A percentile compares a stretch with the other conserved stretches of the same genome.
These are phyloP conservation scores for Ceratobasidium sp. DNA, from an alignment of 1,284 basidiomycete genomes.

Conservation along the genomic window DNA sequence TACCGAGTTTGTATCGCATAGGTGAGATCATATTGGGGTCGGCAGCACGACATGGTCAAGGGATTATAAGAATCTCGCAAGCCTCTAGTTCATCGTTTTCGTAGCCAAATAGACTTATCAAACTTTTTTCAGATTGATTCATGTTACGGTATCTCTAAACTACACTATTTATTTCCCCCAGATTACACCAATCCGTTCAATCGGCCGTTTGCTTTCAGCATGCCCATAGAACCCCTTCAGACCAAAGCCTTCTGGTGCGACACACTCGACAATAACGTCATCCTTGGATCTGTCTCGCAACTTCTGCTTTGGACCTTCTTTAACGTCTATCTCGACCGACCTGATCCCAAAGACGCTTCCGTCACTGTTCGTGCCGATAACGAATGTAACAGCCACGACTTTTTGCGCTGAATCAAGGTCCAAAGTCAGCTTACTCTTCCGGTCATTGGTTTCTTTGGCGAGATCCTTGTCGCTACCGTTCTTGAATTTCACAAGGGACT, in stretches of 20 bases:
- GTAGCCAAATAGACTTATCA: too few species aligned
- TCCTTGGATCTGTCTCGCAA: not conserved
- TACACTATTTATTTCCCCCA: constrained; percentile 12
- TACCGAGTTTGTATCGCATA: too few species aligned
- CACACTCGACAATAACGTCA: not conserved
- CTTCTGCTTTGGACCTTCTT: not conserved
- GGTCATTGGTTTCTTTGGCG: not conserved
- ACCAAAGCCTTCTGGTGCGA: not conserved
- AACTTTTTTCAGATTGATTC: not conserved
- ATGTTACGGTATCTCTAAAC: not conserved
- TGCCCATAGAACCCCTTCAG: constrained; percentile 21
- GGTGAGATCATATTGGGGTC: too few species aligned
- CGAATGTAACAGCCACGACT: not conserved
- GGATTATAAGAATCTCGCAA: too few species aligned
- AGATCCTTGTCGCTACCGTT: not conserved
- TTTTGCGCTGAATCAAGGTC: not conserved
- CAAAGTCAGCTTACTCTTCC: not conserved
- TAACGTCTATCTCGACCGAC: not conserved
- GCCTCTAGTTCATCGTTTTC: too few species aligned
- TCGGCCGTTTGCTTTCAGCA: not conserved
- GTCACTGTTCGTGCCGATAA: not conserved
- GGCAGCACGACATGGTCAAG: too few species aligned
- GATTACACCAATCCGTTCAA: constrained; percentile 13
- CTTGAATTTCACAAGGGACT: not conserved
- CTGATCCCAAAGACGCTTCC: not conserved